These are phyloP conservation scores for Avena sativa DNA, from an alignment of 176 grass and related monocot genomes.

Conservation along the genomic window DNA sequence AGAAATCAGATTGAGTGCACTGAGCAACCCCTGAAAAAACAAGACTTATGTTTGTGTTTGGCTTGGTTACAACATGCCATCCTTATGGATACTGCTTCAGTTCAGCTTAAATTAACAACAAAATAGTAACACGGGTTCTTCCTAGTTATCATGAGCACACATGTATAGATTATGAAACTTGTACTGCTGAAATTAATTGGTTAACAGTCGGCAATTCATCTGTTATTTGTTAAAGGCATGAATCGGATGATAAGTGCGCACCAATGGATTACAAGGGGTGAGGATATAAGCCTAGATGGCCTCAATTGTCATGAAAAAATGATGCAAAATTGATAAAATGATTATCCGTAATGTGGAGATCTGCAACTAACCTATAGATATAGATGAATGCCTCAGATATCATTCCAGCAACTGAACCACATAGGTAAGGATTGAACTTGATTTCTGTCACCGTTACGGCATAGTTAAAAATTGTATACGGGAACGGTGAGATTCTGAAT, in stretches of 20 bases:
- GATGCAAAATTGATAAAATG: background rate
- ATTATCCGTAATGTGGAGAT: conserved; percentile 8
- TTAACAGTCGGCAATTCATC: background rate
- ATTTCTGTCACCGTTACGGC: conserved; percentile 84
- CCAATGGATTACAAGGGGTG: background rate
- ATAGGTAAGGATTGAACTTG: conserved; percentile 83
- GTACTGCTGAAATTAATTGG: background rate
- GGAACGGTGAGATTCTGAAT: conserved; percentile 95
- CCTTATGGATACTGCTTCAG: background rate
- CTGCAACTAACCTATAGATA: conserved; percentile 79
- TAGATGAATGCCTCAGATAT: conserved; percentile 94
- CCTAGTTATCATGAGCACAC: background rate
- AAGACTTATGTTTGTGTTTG: background rate
- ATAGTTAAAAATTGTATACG: conserved; percentile 97
- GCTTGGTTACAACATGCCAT: background rate
- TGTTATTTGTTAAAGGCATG: background rate
- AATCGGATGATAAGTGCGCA: conserved; percentile 1
- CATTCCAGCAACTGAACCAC: conserved; percentile 96
- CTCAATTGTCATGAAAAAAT: conserved; percentile 2
- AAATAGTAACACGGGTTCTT: background rate
- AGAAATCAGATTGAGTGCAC: background rate
- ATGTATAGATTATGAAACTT: background rate
- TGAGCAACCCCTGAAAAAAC: background rate
- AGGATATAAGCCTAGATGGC: background rate
- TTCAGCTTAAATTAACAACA: background rate